A percentile compares a stretch with the other conserved stretches of the same genome.
phyloP scores from a whole-genome alignment of 495 filamentous ascomycete species.

The Penicillium nucicola region DNA sequence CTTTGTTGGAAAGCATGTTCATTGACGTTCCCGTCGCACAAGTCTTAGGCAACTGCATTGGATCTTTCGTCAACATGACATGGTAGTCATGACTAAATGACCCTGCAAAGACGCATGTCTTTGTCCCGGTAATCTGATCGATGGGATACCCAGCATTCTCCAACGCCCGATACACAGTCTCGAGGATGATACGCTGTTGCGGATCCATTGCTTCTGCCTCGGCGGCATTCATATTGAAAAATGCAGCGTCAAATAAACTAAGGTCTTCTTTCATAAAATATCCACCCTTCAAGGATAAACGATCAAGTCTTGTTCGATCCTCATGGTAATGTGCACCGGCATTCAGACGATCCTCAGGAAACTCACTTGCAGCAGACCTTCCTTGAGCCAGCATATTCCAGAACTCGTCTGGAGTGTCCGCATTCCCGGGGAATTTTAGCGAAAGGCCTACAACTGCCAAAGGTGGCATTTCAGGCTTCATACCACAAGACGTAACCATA shows the following conservation, averaged over 20 bases:
- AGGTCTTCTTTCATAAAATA: slow-evolving; percentile 40
- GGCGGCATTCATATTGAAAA: slow-evolving; percentile 42
- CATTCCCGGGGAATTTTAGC: too few species aligned
- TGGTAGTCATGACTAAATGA: slow-evolving; percentile 22
- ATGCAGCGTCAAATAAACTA: slow-evolving; percentile 43
- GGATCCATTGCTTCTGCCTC: slow-evolving; percentile 51
- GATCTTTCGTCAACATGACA: slow-evolving; percentile 9
- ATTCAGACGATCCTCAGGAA: slow-evolving; percentile 33
- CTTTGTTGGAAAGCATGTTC: slow-evolving; percentile 29
- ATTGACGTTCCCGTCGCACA: slow-evolving; percentile 1
- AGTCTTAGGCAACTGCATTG: slow-evolving; percentile 2
- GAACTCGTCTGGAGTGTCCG: too few species aligned
- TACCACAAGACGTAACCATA: too few species aligned
- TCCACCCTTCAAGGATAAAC: background rate
- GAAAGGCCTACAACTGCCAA: too few species aligned
- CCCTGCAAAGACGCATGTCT: slow-evolving; percentile 26
- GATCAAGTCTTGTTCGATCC: slow-evolving; percentile 1
- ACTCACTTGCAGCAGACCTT: too few species aligned
- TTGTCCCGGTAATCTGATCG: slow-evolving; percentile 11
- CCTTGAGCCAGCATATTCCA: too few species aligned
- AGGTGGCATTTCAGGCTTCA: too few species aligned
- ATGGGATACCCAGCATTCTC: slow-evolving; percentile 31
- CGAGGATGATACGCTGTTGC: slow-evolving; percentile 44
- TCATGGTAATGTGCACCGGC: slow-evolving; percentile 49
- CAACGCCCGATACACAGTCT: slow-evolving; percentile 41